Evolutionary conservation across 1,284 basidiomycete genomes (phyloP).

Genomic region (Omphalotus olearius): DNA sequence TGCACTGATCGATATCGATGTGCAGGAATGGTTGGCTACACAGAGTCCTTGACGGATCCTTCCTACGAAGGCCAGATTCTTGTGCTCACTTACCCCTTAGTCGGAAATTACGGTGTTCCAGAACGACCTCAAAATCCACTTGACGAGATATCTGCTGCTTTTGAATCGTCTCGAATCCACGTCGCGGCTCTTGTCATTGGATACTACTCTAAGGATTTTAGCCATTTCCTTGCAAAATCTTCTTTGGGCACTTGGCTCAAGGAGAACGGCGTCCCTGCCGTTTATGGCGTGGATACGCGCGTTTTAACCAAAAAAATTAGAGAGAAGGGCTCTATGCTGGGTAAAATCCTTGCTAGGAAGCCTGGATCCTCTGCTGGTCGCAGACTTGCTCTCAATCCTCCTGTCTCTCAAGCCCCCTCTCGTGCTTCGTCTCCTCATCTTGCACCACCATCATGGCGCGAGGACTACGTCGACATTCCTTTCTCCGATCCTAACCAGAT

Average conservation of each 20-base stretch:
- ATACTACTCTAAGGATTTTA: slow-evolving; percentile 93
- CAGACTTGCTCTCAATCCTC: slow-evolving; percentile 24
- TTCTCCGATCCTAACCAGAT: slow-evolving; percentile 88
- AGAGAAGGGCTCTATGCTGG: slow-evolving; percentile 92
- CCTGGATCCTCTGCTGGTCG: slow-evolving; percentile 34
- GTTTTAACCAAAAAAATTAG: slow-evolving; percentile 96
- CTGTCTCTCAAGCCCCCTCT: slow-evolving; percentile 40
- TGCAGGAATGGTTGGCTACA: slow-evolving; percentile 97
- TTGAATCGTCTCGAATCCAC: slow-evolving; percentile 95
- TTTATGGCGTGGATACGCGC: slow-evolving; percentile 96
- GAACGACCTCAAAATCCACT: slow-evolving; percentile 54
- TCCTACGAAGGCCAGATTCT: slow-evolving; percentile 99
- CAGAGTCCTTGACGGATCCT: slow-evolving; percentile 97
- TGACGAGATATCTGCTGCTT: slow-evolving; percentile 71
- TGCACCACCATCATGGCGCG: slow-evolving; percentile 60
- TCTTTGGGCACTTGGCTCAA: slow-evolving; percentile 93
- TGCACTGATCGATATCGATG: slow-evolving; percentile 3
- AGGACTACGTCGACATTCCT: slow-evolving; percentile 78
- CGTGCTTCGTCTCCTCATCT: slow-evolving; percentile 49
- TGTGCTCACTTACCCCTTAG: slow-evolving; percentile 93
- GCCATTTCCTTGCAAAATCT: slow-evolving; percentile 90
- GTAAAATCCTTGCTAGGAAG: slow-evolving; percentile 70
- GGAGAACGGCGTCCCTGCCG: slow-evolving; percentile 92
- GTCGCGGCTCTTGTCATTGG: slow-evolving; percentile 90
- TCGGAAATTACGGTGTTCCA: slow-evolving; percentile 99